Evolutionary conservation across 345 rosid species (phyloP), one percentile per base, ranked within the genome.

Genomic region (Microthlaspi erraticum): DNA sequence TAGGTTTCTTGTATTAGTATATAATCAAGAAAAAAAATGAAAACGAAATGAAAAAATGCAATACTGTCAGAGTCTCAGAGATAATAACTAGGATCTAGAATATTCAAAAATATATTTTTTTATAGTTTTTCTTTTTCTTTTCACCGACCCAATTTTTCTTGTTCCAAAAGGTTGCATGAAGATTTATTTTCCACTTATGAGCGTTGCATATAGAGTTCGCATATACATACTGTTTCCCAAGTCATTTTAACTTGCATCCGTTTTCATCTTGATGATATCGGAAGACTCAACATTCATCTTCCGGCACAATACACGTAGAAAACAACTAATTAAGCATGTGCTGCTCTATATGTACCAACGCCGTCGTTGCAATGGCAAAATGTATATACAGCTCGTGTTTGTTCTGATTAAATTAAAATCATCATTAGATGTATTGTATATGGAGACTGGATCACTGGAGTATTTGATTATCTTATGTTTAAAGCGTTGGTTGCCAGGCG

Each of bases 141-240:
- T 54, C 6, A 50, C 55, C 14, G 0, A 23, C 16, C 60, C 23
- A 55, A 17, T n/a, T 56, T 33, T 33, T 10, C 62, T 36, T 37
- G 20, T 19, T 37, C 45, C 43, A 37, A 57, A 55, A 57, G 62
- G 45, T 10, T 57, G 44, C 14, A 57, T 17, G 17, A 34, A 57
- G 16, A 16, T 17, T 17, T 13, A 34, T 36, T 17, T 36, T 2
- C 43, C 62, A 37, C 45, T 57, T 17, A 14, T 5, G 0, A 57
- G 36, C 10, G 31, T 6, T n/a, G 45, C 38, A 53, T 53, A n/a
- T 7, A 29, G 32, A 32, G 10, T n/a, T 34, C 39, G 32, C 4
- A 51, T 11, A 1, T 29, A 31, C n/a, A n/a, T n/a, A n/a, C n/a
- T n/a, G n/a, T n/a, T n/a, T 38, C 29, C 29, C 4, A 26, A 3